Evolutionary conservation across 495 filamentous ascomycete genomes (phyloP).

Genomic region (Penicillium diatomitis): DNA sequence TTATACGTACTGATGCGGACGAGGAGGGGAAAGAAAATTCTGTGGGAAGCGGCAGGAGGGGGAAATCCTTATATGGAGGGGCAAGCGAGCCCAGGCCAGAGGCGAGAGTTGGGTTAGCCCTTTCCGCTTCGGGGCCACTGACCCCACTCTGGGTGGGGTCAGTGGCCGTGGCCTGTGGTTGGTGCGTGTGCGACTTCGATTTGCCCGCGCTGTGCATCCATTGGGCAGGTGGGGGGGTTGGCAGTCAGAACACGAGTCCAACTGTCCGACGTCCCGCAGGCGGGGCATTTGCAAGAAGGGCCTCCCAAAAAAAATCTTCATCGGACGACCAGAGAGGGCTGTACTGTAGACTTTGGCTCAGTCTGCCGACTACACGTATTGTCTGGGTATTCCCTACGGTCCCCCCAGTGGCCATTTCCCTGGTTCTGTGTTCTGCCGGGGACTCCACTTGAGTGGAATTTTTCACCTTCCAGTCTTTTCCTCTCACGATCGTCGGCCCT

Average conservation of each 20-base stretch:
- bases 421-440: constrained; percentile 14
- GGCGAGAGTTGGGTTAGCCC: constrained; percentile 38
- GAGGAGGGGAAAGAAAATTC: constrained; percentile 31
- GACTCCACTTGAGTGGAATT: constrained; percentile 19
- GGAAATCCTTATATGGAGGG: constrained; percentile 47
- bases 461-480: constrained; percentile 6
- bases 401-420: constrained; percentile 13
- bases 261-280: too few species aligned
- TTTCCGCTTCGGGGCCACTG: constrained; percentile 9
- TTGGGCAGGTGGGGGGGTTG: constrained; percentile 1
- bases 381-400: not conserved
- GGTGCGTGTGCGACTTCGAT: constrained; percentile 5
- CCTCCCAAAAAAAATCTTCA: constrained; percentile 22
- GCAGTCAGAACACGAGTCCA: not conserved
- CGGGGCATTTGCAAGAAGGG: too few species aligned
- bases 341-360: constrained; percentile 4
- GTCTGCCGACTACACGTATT: not conserved
- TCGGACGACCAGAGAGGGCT: not conserved
- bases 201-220: not conserved
- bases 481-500: too few species aligned
- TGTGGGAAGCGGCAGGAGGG: constrained; percentile 36
- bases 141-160: not conserved
- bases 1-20: constrained; percentile 46
- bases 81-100: constrained; percentile 33
- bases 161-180: not conserved